These are phyloP conservation scores for Diaporthe ilicicola DNA, from an alignment of 2,329 filamentous ascomycete species.

Conservation along the genomic window DNA sequence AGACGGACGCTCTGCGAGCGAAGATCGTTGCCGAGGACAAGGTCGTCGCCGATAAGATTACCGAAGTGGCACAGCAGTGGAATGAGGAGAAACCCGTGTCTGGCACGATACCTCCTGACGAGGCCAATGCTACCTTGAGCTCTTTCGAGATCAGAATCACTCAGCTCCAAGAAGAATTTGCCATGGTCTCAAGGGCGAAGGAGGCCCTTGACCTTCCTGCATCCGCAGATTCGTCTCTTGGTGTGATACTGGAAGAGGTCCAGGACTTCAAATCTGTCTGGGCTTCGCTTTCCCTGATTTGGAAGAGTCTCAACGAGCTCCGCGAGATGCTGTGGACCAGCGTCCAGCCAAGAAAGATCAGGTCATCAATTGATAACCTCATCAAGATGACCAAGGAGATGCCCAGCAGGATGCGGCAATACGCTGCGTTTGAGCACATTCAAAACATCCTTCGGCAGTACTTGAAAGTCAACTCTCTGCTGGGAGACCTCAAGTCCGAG, in stretches of 20 bases:
- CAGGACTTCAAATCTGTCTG: conserved; percentile 99
- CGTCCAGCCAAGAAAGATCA: conserved; percentile 92
- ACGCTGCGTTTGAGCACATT: conserved; percentile 99
- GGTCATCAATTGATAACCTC: conserved; percentile 86
- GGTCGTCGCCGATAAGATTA: conserved; percentile 87
- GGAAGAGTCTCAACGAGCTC: conserved; percentile 94
- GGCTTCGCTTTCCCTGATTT: conserved; percentile 94
- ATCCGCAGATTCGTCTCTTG: conserved; percentile 80
- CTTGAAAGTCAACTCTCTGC: conserved; percentile 87
- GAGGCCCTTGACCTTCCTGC: conserved; percentile 92
- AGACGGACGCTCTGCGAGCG: conserved; percentile 91
- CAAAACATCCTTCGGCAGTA: conserved; percentile 89
- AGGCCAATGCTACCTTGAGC: conserved; percentile 82
- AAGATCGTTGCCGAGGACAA: conserved; percentile 96
- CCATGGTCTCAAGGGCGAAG: conserved; percentile 96
- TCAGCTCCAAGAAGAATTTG: conserved; percentile 83
- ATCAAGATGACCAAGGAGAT: conserved; percentile 99
- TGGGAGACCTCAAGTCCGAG: conserved; percentile 94
- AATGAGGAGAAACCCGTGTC: conserved; percentile 97
- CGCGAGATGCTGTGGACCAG: conserved; percentile 94
- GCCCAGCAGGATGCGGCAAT: conserved; percentile 98
- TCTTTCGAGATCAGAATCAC: conserved; percentile 88
- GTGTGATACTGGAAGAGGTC: conserved; percentile 91
- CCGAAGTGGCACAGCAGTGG: conserved; percentile 87
- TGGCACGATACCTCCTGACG: conserved; percentile 88